Evolutionary conservation across 192 early-diverging fungal genomes (phyloP).

Genomic region (Coemansia sp.): DNA sequence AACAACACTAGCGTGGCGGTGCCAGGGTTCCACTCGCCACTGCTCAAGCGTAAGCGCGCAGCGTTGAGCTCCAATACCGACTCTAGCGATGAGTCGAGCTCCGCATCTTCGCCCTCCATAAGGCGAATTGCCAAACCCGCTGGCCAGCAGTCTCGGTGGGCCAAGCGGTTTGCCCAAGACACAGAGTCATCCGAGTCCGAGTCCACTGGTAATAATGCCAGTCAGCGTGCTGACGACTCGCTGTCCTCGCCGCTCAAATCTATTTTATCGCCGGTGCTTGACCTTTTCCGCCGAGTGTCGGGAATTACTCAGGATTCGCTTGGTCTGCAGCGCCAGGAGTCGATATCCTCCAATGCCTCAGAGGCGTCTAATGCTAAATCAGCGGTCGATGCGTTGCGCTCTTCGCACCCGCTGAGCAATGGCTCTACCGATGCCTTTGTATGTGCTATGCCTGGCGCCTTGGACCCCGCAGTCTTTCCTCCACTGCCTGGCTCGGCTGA

Average conservation of each 20-base stretch:
- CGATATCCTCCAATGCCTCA: background rate
- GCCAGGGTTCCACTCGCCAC: conserved; percentile 25
- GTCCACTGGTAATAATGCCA: background rate
- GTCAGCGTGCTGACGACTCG: background rate
- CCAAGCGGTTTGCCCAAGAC: conserved; percentile 10
- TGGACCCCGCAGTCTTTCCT: background rate
- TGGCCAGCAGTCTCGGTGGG: conserved; percentile 15
- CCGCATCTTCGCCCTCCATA: conserved; percentile 2
- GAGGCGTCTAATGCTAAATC: background rate
- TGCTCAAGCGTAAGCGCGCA: conserved; percentile 9
- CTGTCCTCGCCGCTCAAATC: conserved; percentile 52
- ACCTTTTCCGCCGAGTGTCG: conserved; percentile 50
- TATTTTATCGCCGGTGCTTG: conserved; percentile 45
- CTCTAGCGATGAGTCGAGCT: conserved; percentile 6
- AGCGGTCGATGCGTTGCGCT: background rate
- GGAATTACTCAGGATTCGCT: conserved; percentile 36
- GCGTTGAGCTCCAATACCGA: background rate
- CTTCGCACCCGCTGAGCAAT: conserved; percentile 10
- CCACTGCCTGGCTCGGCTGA: conserved; percentile 27
- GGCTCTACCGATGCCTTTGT: background rate
- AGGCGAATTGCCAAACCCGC: background rate
- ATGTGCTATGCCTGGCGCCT: conserved; percentile 7
- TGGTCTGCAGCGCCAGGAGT: conserved; percentile 24
- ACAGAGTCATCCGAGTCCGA: background rate
- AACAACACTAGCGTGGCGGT: background rate